Conservation (phyloP, 495 filamentous ascomycete species). For the Cercophora samala region DNA sequence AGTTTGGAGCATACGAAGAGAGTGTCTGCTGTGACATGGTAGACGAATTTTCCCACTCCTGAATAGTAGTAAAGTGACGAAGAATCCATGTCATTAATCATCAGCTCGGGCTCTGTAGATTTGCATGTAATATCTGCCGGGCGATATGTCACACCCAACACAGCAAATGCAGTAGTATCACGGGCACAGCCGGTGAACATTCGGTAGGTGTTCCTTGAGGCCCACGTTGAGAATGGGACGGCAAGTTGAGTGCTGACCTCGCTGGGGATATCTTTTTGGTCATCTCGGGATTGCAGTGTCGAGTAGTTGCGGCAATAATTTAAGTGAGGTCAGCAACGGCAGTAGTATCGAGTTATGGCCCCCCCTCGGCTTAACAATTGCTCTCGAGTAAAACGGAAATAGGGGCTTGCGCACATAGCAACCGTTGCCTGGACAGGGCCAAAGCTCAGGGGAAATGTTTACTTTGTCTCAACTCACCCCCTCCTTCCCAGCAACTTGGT, state of each 20-base stretch:
- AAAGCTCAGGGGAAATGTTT: background rate
- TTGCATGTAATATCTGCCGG: background rate
- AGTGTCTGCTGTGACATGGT: too few relatives aligned
- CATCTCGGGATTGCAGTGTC: background rate
- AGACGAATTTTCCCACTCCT: too few relatives aligned
- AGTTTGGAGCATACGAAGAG: background rate
- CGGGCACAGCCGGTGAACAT: background rate
- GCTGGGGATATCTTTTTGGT: background rate
- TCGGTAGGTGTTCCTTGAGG: background rate
- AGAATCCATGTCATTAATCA: too few relatives aligned
- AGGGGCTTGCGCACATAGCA: background rate
- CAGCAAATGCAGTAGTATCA: background rate
- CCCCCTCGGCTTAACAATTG: background rate
- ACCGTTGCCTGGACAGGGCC: background rate
- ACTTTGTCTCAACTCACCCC: background rate
- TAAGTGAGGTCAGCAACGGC: background rate
- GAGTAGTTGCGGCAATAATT: background rate
- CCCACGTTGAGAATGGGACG: background rate
- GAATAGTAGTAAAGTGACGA: too few relatives aligned
- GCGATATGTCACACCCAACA: background rate
- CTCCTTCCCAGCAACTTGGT: background rate
- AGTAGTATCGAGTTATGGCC: background rate
- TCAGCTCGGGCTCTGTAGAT: too few relatives aligned
- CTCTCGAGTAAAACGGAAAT: background rate
- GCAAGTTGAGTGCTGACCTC: background rate